A percentile compares a stretch with the other conserved stretches of the same genome.
Conservation (phyloP, 345 rosid genomes). For the Citrus mangshanensis region DNA sequence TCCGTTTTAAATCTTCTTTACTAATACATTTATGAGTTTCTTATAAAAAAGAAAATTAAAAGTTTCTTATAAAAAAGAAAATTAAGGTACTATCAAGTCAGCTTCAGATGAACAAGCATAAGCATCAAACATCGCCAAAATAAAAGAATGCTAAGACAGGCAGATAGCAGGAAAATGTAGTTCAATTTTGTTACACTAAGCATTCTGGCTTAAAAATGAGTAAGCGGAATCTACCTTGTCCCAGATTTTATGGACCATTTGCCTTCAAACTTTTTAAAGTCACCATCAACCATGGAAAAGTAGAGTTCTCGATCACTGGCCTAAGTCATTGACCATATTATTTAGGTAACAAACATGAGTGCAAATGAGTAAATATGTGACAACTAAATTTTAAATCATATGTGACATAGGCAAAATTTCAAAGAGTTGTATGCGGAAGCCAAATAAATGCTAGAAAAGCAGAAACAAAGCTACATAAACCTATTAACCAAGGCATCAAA, state of each 20-base stretch:
- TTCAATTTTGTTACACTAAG: neutral
- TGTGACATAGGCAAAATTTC: neutral
- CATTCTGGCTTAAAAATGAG: neutral
- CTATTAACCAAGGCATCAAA: neutral
- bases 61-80: no score
- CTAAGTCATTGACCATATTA: conserved; percentile 29
- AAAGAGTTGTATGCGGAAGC: neutral
- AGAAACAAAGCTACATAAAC: neutral
- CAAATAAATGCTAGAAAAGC: neutral
- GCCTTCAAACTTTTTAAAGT: conserved; percentile 96
- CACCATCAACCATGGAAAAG: conserved; percentile 97
- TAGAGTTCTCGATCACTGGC: conserved; percentile 63
- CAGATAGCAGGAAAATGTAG: neutral
- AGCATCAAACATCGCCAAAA: neutral
- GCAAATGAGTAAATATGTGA: neutral
- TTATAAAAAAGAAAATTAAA: neutral
- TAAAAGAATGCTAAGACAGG: neutral
- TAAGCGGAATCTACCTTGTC: conserved; percentile 42
- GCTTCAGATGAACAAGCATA: neutral
- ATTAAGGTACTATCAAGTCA: neutral
- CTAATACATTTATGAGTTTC: no score
- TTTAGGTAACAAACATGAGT: neutral
- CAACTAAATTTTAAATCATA: neutral
- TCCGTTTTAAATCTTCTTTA: no score
- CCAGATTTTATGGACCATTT: conserved; percentile 85